A percentile compares a stretch with the other conserved stretches of the same genome.
These are phyloP conservation scores for Boletus tomentosulus DNA, from an alignment of 768 basidiomycete species.

Conservation along the genomic window DNA sequence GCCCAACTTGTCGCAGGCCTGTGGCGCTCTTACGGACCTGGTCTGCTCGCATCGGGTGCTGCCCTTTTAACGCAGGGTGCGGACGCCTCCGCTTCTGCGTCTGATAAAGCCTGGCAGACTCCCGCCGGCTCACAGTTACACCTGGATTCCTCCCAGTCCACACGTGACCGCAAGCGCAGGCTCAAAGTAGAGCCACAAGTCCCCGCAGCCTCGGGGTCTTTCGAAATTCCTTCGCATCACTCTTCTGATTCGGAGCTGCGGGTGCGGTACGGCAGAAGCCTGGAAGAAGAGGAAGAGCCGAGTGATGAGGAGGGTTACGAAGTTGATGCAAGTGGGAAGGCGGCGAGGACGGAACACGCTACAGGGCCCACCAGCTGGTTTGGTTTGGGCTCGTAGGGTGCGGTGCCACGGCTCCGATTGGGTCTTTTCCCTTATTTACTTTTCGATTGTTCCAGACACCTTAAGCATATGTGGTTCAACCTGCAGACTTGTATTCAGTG, in stretches of 20 bases:
- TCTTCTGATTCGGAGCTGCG: conserved; percentile 44
- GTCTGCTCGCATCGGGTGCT: conserved; percentile 63
- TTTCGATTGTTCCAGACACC: neutral
- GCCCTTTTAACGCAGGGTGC: conserved; percentile 55
- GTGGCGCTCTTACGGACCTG: conserved; percentile 78
- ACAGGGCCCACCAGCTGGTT: conserved; percentile 32
- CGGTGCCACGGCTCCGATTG: neutral
- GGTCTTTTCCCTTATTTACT: neutral
- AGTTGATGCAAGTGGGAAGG: conserved; percentile 21
- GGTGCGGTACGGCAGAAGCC: conserved; percentile 44
- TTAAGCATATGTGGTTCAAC: too few species aligned
- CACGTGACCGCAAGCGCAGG: conserved; percentile 45
- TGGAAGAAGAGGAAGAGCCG: conserved; percentile 70
- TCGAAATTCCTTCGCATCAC: conserved; percentile 29
- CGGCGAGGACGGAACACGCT: conserved; percentile 17
- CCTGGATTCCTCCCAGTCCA: conserved; percentile 24
- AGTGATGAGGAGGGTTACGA: conserved; percentile 68
- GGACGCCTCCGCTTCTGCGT: conserved; percentile 34
- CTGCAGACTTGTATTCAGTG: too few species aligned
- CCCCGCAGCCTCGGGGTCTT: conserved; percentile 31
- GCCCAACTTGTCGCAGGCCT: conserved; percentile 60
- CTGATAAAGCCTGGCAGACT: conserved; percentile 26
- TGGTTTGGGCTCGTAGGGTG: conserved; percentile 26
- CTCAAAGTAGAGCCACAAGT: conserved; percentile 50
- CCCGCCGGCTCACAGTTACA: conserved; percentile 29